These are phyloP conservation scores for Trichoderma sp. DNA, from an alignment of 2,329 filamentous ascomycete genomes.

Conservation along the genomic window DNA sequence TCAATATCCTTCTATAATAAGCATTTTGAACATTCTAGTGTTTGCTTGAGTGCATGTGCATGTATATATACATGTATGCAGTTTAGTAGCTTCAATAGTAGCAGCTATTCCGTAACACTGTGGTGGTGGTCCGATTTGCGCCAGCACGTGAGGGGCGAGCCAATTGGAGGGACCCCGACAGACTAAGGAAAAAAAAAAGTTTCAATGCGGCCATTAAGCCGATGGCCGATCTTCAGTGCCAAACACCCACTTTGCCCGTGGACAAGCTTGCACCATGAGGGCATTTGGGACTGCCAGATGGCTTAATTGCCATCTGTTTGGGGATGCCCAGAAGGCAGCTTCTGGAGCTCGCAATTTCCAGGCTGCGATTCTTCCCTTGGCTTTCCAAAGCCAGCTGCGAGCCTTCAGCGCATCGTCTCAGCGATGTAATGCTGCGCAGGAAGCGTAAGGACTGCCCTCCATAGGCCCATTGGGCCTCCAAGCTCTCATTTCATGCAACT, in stretches of 20 bases:
- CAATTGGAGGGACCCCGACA: constrained; percentile 27
- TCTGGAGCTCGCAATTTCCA: constrained; percentile 38
- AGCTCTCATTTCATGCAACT: neutral
- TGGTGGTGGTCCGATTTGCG: constrained; percentile 26
- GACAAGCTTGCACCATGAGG: constrained; percentile 43
- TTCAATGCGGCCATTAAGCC: constrained; percentile 27
- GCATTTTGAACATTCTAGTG: neutral
- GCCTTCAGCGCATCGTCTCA: constrained; percentile 42
- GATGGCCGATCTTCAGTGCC: constrained; percentile 24
- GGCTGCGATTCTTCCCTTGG: constrained; percentile 33
- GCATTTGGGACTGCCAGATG: constrained; percentile 46
- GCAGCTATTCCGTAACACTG: constrained; percentile 6
- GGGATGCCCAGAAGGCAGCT: constrained; percentile 37
- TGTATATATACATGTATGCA: too few species aligned
- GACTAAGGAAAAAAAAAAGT: constrained; percentile 38
- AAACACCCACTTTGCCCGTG: constrained; percentile 27
- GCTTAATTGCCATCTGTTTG: constrained; percentile 47
- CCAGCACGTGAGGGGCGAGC: constrained; percentile 33
- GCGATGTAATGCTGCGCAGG: constrained; percentile 44
- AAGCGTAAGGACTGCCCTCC: constrained; percentile 43
- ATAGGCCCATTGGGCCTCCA: neutral
- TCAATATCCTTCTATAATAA: neutral
- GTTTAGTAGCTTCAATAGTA: neutral
- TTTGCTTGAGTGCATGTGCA: too few species aligned
- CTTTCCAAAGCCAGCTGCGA: constrained; percentile 36